Evolutionary conservation across 495 filamentous ascomycete genomes (phyloP).

Genomic region (Aspergillus diversus): DNA sequence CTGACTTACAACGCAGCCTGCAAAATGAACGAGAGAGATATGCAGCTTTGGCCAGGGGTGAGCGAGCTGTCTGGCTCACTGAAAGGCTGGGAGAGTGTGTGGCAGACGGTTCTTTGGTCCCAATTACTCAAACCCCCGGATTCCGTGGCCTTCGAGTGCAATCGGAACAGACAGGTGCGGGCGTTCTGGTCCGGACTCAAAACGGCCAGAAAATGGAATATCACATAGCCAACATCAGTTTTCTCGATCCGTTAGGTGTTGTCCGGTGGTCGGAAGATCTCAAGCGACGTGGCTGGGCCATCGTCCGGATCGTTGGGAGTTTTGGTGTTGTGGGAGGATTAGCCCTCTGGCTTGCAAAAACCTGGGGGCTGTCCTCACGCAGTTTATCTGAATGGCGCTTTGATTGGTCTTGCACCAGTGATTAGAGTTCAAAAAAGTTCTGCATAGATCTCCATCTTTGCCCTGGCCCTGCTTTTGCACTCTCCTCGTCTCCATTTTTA

Average conservation of each 20-base stretch:
- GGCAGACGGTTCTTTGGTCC: slow-evolving; percentile 69
- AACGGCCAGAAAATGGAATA: slow-evolving; percentile 31
- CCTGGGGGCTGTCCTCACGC: slow-evolving; percentile 46
- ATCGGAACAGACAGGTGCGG: slow-evolving; percentile 25
- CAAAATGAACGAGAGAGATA: slow-evolving; percentile 81
- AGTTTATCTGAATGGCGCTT: slow-evolving; percentile 43
- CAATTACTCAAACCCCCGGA: slow-evolving; percentile 43
- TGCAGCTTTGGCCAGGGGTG: slow-evolving; percentile 67
- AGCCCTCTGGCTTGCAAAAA: slow-evolving; percentile 62
- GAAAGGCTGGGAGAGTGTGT: slow-evolving; percentile 76
- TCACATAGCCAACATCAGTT: slow-evolving; percentile 44
- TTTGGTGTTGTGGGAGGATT: slow-evolving; percentile 76
- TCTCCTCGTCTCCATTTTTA: background rate
- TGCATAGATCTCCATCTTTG: slow-evolving; percentile 1
- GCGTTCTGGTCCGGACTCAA: slow-evolving; percentile 32
- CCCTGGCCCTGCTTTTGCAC: background rate
- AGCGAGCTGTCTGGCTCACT: slow-evolving; percentile 79
- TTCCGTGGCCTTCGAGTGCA: slow-evolving; percentile 33
- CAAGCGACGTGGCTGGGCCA: slow-evolving; percentile 64
- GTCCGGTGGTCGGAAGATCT: slow-evolving; percentile 72
- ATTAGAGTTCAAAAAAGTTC: slow-evolving; percentile 15
- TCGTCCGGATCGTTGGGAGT: slow-evolving; percentile 78
- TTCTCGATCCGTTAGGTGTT: slow-evolving; percentile 75
- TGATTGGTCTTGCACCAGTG: slow-evolving; percentile 30
- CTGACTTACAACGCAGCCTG: slow-evolving; percentile 82